phyloP scores from a whole-genome alignment of 73 alveolate species.

The Breviolum minutum region DNA sequence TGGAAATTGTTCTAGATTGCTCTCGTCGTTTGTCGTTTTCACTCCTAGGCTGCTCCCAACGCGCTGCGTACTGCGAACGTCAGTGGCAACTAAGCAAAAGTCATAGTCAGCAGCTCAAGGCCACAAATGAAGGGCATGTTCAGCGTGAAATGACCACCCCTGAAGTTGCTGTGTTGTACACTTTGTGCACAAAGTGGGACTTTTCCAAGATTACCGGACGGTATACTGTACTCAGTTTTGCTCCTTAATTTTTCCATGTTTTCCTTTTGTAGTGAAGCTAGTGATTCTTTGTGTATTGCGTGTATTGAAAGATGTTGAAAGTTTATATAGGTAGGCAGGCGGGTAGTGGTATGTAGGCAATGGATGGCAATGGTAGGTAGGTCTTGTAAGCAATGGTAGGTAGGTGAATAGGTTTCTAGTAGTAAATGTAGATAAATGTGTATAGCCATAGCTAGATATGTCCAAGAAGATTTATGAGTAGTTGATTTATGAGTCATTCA shows the following conservation, averaged over 20 bases:
- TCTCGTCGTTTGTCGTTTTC: too few species aligned
- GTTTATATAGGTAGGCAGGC: neutral
- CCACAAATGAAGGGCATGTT: too few species aligned
- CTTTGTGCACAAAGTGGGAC: too few species aligned
- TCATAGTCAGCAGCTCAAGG: neutral
- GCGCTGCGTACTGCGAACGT: slow-evolving; percentile 34
- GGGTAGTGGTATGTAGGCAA: too few species aligned
- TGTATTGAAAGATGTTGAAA: neutral
- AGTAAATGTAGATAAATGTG: neutral
- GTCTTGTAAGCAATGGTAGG: too few species aligned
- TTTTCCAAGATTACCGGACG: too few species aligned
- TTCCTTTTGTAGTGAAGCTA: neutral
- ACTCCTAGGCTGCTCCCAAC: slow-evolving; percentile 8
- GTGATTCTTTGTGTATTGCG: neutral
- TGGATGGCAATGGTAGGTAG: too few species aligned
- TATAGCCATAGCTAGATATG: neutral
- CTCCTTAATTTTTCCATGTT: neutral
- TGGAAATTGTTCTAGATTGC: too few species aligned
- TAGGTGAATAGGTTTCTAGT: neutral
- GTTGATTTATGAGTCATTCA: too few species aligned
- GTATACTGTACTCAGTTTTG: neutral
- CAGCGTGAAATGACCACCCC: too few species aligned
- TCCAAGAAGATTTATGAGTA: too few species aligned
- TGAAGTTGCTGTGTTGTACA: too few species aligned
- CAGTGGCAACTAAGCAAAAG: neutral